Percentiles rank a stretch among this genome's conserved stretches.
Evolutionary conservation across 2,329 filamentous ascomycete species (phyloP).

Genomic region (Aciculosporium take): DNA sequence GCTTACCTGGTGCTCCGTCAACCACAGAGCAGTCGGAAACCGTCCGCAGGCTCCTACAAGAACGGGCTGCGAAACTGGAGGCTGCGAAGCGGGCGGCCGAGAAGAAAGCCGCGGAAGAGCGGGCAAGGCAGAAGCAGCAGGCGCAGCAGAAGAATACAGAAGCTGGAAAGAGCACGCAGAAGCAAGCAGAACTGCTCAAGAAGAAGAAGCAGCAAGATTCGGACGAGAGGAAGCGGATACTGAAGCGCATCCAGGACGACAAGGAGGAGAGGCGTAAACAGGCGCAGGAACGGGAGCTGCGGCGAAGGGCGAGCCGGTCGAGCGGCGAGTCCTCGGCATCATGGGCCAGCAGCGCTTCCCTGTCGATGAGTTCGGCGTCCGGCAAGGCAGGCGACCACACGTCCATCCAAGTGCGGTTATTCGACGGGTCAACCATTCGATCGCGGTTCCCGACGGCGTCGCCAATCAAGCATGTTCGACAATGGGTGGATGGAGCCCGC

Average conservation of each 20-base stretch:
- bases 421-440: slow-evolving; percentile 71
- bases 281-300: slow-evolving; percentile 35
- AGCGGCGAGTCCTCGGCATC: slow-evolving; percentile 16
- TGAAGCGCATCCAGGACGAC: slow-evolving; percentile 65
- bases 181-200: slow-evolving; percentile 40
- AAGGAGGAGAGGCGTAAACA: slow-evolving; percentile 50
- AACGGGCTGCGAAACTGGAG: slow-evolving; percentile 33
- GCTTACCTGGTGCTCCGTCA: slow-evolving; percentile 10
- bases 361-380: slow-evolving; percentile 18
- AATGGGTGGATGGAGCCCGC: slow-evolving; percentile 59
- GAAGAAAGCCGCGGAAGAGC: slow-evolving; percentile 35
- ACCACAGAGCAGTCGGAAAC: slow-evolving; percentile 18
- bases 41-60: slow-evolving; percentile 29
- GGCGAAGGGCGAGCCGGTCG: slow-evolving; percentile 18
- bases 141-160: slow-evolving; percentile 28
- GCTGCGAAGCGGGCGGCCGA: slow-evolving; percentile 29
- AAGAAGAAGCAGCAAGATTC: slow-evolving; percentile 51
- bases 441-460: slow-evolving; percentile 51
- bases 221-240: slow-evolving; percentile 55
- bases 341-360: slow-evolving; percentile 16
- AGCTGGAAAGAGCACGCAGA: slow-evolving; percentile 21
- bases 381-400: slow-evolving; percentile 18
- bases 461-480: slow-evolving; percentile 54
- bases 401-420: slow-evolving; percentile 64
- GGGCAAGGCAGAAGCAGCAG: slow-evolving; percentile 32